These are phyloP conservation scores for Fragaria ananassa DNA, from an alignment of 306 rosid genomes.

Conservation along the genomic window DNA sequence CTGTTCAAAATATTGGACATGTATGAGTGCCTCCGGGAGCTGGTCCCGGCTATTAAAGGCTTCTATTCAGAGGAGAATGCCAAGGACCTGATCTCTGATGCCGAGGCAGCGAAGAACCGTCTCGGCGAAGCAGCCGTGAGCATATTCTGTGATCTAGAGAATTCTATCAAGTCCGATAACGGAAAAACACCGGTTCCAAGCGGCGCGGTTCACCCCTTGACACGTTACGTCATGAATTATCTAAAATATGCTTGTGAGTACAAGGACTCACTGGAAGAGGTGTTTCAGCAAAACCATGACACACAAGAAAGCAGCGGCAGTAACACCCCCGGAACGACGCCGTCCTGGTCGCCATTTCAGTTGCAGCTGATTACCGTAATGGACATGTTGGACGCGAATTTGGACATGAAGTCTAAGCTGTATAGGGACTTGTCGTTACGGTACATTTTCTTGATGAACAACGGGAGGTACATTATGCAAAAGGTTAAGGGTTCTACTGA, in stretches of 20 bases:
- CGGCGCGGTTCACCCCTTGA: conserved; percentile 75
- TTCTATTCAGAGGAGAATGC: conserved; percentile 23
- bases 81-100: conserved; percentile 44
- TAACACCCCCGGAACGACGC: conserved; percentile 1
- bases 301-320: not conserved
- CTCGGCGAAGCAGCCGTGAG: conserved; percentile 42
- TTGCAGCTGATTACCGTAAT: conserved; percentile 38
- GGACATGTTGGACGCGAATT: conserved; percentile 63
- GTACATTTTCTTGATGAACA: conserved; percentile 73
- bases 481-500: conserved; percentile 63
- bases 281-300: conserved; percentile 30
- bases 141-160: conserved; percentile 59
- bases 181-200: conserved; percentile 61
- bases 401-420: conserved; percentile 56
- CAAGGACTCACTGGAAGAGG: conserved; percentile 57
- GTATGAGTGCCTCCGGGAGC: conserved; percentile 61
- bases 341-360: conserved; percentile 45
- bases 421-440: conserved; percentile 50
- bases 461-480: conserved; percentile 73
- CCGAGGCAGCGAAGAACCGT: conserved; percentile 22
- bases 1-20: conserved; percentile 72
- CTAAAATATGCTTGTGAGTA: conserved; percentile 76
- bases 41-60: conserved; percentile 24
- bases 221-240: conserved; percentile 82
- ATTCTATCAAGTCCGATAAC: conserved; percentile 57